Evolutionary conservation across 106 monocot genomes (phyloP).

Genomic region (Cymbidium sinense): DNA sequence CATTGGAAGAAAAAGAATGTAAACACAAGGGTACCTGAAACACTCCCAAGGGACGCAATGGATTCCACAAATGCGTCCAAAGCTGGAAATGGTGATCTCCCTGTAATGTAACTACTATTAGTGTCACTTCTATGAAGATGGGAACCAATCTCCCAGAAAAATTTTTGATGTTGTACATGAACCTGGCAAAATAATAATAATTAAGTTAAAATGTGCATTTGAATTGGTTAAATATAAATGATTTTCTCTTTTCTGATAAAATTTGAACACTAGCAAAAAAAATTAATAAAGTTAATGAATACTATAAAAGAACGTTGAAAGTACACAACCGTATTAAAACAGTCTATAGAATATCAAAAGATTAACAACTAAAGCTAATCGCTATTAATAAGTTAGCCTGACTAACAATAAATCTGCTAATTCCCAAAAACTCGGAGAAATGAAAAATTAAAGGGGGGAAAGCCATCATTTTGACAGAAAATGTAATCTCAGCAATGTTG

Average conservation of each 20-base stretch:
- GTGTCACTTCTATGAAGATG: conserved; percentile 24
- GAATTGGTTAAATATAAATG: not conserved
- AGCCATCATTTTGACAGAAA: not conserved
- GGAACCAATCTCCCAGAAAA: conserved; percentile 1
- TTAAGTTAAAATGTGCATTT: conserved; percentile 2
- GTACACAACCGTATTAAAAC: not conserved
- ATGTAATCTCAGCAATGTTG: not conserved
- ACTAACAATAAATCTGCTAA: not conserved
- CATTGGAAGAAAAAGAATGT: not conserved
- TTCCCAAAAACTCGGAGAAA: not conserved
- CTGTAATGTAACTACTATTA: conserved; percentile 29
- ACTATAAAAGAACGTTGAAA: not conserved
- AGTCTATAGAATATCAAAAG: not conserved
- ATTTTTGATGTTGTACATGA: conserved; percentile 19
- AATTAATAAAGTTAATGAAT: not conserved
- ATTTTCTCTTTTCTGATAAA: not conserved
- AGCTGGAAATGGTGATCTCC: conserved; percentile 92
- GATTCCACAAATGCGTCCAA: conserved; percentile 86
- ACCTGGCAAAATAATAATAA: conserved; percentile 31
- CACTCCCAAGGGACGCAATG: conserved; percentile 68
- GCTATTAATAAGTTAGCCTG: not conserved
- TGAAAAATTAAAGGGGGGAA: not conserved
- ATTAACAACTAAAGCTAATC: not conserved
- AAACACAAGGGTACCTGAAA: conserved; percentile 45
- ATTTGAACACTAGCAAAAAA: not conserved